Base-by-base conservation (phyloP, 169 alveolate genomes). In the Babesia bigemina region DNA sequence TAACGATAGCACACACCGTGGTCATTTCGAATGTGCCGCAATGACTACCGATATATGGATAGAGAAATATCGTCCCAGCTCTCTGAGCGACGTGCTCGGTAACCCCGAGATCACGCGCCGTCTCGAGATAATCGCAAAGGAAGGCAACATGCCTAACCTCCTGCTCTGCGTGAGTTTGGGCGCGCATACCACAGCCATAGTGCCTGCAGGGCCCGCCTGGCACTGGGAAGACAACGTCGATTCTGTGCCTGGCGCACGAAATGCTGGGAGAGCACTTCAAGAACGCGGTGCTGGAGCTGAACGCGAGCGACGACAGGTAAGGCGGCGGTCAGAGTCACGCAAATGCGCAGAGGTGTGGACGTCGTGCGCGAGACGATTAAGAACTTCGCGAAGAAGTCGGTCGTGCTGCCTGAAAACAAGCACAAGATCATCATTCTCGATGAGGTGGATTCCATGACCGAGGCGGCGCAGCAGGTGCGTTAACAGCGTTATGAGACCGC, bases 361-460 rank as follows among this genome's bases (percentile, higher is more conserved):
- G 99, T 97, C 4, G 99, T 98, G 44, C 89, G 99, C 56, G 99
- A 97, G 67, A 94, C 94, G 85, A 97, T 98, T 59, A 98, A 98
- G 87, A 89, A 92, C 61, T 69, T 98, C 95, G 99, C 99, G 28
- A 93, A 95, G 85, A 95, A 97, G 89, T 91, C 96, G 63, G 94
- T 96, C 48, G 92, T 91, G 62, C 91, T 98, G 24, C 98, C 98
- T 0, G 91, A 93, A 24, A 98, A 98, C 48, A 74, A 93, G 75
- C 99, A 96, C 79, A 97, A 98, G 91, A 95, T 98, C 45, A 95
- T 98, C 48, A 98, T 98, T 45, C 93, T 98, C 69, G 99, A 98
- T 90, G 99, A 98, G 88, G 99, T 98, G 24, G 99, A 98, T 82
- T 93, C 99, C 49, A 96, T 98, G 99, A 98, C 99, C 22, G 98